Conservation (phyloP, 2,329 filamentous ascomycete genomes). For the Trichoderma guizhouense region DNA sequence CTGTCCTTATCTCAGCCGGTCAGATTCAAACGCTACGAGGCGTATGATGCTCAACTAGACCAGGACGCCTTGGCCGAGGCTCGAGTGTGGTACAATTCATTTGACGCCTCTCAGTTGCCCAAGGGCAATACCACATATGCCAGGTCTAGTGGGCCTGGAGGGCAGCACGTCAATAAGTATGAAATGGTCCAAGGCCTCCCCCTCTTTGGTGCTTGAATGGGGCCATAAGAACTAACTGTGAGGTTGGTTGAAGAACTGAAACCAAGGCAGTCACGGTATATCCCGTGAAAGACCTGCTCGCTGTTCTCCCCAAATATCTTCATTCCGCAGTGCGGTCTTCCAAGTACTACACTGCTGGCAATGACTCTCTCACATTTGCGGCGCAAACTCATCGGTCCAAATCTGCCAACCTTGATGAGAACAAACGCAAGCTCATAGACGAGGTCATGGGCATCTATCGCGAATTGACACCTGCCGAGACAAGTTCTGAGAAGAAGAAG, state of each 20-base stretch:
- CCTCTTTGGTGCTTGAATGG: not conserved
- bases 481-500: constrained; percentile 44
- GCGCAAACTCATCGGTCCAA: constrained; percentile 54
- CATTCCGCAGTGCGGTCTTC: constrained; percentile 47
- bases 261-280: constrained; percentile 56
- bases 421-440: constrained; percentile 46
- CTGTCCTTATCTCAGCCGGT: not conserved
- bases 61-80: constrained; percentile 49
- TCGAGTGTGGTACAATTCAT: constrained; percentile 48
- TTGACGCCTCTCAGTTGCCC: constrained; percentile 44
- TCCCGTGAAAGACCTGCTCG: constrained; percentile 45
- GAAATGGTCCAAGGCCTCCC: constrained; percentile 18
- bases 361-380: constrained; percentile 52
- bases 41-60: constrained; percentile 50
- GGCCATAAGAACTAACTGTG: constrained; percentile 43
- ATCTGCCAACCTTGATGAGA: constrained; percentile 51
- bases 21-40: constrained; percentile 40
- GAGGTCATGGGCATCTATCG: constrained; percentile 49
- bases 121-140: constrained; percentile 52
- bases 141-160: constrained; percentile 59
- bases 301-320: constrained; percentile 46
- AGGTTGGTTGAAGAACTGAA: constrained; percentile 47
- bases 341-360: constrained; percentile 51
- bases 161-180: constrained; percentile 62
- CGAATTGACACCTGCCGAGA: constrained; percentile 45